Conservation (phyloP, 75 land plant genomes). For the Selaginella tamariscina region DNA sequence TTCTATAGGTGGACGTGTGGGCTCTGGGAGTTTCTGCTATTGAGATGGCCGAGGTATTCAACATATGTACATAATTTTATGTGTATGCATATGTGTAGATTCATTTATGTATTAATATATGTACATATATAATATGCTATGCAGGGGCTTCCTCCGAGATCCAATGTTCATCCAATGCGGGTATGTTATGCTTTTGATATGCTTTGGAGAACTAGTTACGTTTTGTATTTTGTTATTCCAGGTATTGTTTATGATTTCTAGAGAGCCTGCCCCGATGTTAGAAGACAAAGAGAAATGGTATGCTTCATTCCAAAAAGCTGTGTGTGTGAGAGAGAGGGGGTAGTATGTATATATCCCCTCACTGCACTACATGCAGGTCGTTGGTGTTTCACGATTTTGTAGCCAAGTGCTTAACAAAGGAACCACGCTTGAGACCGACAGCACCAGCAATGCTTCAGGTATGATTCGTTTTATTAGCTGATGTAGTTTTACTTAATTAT, state of each 20-base stretch:
- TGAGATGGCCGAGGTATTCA: conserved; percentile 96
- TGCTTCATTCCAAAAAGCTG: conserved; percentile 1
- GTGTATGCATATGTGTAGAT: not conserved
- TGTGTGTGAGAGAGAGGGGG: too few relatives aligned
- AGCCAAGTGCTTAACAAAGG: conserved; percentile 93
- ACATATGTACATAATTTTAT: not conserved
- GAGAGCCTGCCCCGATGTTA: conserved; percentile 99
- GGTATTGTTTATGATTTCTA: conserved; percentile 94
- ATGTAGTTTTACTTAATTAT: not conserved
- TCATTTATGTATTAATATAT: not conserved
- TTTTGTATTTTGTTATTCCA: conserved; percentile 16
- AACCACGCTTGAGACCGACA: conserved; percentile 81
- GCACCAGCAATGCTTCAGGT: conserved; percentile 82
- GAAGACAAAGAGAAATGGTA: conserved; percentile 93
- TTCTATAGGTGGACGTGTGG: conserved; percentile 93
- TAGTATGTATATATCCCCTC: not conserved
- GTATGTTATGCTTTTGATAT: conserved; percentile 27
- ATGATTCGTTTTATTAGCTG: conserved; percentile 10
- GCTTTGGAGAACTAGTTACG: not conserved
- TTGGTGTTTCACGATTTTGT: conserved; percentile 87
- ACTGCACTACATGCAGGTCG: conserved; percentile 35
- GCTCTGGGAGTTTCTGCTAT: conserved; percentile 99
- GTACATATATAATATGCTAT: conserved; percentile 11
- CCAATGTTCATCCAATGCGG: conserved; percentile 94
- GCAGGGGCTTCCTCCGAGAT: conserved; percentile 95